Conservation (phyloP, 208 protist genomes). For the Crithidia expoeki region DNA sequence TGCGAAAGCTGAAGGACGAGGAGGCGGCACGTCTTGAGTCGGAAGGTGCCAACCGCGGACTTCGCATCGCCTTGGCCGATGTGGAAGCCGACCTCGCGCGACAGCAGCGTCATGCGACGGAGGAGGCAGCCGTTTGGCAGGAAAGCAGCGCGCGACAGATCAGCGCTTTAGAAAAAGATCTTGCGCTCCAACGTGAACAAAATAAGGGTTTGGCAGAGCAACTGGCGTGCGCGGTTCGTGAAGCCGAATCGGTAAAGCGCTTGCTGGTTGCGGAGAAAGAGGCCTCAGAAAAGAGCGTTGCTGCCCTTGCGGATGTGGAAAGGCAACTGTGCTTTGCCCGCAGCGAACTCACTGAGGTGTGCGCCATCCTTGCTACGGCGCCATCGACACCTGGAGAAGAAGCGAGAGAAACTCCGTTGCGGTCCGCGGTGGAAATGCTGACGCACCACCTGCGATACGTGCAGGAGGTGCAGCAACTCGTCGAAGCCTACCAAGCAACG, state of each 20-base stretch:
- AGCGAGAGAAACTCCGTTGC: background rate
- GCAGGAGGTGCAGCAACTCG: slow-evolving; percentile 2
- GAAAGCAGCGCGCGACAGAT: background rate
- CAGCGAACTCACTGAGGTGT: slow-evolving; percentile 6
- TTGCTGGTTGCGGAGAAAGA: background rate
- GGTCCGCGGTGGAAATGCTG: slow-evolving; percentile 14
- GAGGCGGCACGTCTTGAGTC: slow-evolving; percentile 1
- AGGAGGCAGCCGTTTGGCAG: background rate
- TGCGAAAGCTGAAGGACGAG: slow-evolving; percentile 9
- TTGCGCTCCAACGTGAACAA: slow-evolving; percentile 3
- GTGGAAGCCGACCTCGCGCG: slow-evolving; percentile 1
- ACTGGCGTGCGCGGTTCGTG: background rate
- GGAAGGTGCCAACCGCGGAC: slow-evolving; percentile 3
- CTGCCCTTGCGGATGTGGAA: background rate
- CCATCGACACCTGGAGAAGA: background rate
- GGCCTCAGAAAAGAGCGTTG: background rate
- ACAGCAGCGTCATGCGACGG: slow-evolving; percentile 5
- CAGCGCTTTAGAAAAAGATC: slow-evolving; percentile 4
- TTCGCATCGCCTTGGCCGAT: slow-evolving; percentile 14
- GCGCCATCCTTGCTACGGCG: slow-evolving; percentile 2
- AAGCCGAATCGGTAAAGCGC: background rate
- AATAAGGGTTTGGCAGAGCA: background rate
- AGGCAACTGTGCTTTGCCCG: background rate
- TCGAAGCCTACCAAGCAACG: background rate
- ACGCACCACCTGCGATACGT: background rate